Base-by-base conservation (phyloP, 495 filamentous ascomycete species). In the Tuber microsphaerosporum region DNA sequence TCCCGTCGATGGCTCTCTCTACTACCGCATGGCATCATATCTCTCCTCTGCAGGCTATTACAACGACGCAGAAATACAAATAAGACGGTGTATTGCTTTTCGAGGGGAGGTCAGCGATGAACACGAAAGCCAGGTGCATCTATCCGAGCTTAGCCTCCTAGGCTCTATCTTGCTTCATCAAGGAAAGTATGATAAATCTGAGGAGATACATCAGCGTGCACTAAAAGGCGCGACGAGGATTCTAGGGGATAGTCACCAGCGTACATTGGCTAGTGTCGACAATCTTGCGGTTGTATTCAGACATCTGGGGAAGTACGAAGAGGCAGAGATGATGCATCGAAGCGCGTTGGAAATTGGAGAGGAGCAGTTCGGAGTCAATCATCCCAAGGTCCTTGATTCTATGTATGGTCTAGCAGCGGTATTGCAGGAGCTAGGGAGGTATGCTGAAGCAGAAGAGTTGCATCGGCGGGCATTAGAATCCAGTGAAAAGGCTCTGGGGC, bases 201-300 rank as follows among this genome's bases (percentile, higher is more conserved):
- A 74, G 26, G 61, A 74, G 65, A 7, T 72, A 68, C 22, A 56
- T 45, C 51, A 70, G 31, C 46, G 48, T 6, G 44, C 39, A 14
- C 44, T 77, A 41, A 51, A 31, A 20, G 73, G 20, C 31, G 1
- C 14, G 1, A 69, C 48, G 69, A 77, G 75, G n/a, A 65, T 44
- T 7, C 69, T 80, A 1, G 72, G 78, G 42, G 48, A 37, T 12
- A 46, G 75, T 3, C 73, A 80, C 70, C 69, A 34, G 22, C 9
- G 5, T 0, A 80, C 75, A 46, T 41, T 80, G n/a, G 61, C 12
- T 19, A 73, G 34, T 19, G 26, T 81, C 73, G 77, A 74, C 61
- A 83, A 70, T 51, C 80, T 83, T 42, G 83, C 79, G 39, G 68
- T 77, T 17, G 48, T 83, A 42, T 76, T 86, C 19, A 39, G 74